Evolutionary conservation across 768 basidiomycete genomes (phyloP).

Genomic region (Asterophora parasitica): DNA sequence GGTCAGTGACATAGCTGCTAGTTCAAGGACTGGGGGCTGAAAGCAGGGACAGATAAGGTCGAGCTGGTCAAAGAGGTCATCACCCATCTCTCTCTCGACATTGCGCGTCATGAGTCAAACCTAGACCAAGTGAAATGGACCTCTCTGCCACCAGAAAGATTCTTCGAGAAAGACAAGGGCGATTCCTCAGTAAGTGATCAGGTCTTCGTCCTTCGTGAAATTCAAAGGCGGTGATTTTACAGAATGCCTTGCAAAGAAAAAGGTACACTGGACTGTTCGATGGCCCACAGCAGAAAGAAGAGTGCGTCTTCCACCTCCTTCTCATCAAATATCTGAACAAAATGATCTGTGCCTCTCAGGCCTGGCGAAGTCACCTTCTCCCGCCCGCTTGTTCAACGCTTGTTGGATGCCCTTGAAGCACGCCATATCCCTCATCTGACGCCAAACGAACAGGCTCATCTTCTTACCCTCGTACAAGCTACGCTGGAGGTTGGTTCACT

Average conservation of each 20-base stretch:
- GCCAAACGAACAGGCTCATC: constrained; percentile 75
- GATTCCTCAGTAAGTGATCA: constrained; percentile 15
- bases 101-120: constrained; percentile 23
- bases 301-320: constrained; percentile 32
- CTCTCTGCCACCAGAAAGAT: constrained; percentile 55
- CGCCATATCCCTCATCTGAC: constrained; percentile 67
- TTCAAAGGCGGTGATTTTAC: constrained; percentile 5
- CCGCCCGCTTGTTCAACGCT: constrained; percentile 48
- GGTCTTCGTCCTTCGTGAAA: neutral
- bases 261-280: constrained; percentile 54
- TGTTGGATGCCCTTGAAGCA: constrained; percentile 63
- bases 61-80: constrained; percentile 83
- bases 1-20: constrained; percentile 38
- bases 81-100: constrained; percentile 50
- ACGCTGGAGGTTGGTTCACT: constrained; percentile 68
- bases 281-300: constrained; percentile 33
- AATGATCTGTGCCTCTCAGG: constrained; percentile 23
- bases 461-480: constrained; percentile 81
- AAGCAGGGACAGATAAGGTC: constrained; percentile 57
- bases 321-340: neutral
- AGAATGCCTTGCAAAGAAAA: constrained; percentile 25
- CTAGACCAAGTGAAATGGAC: constrained; percentile 32
- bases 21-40: neutral
- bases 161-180: constrained; percentile 35
- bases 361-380: constrained; percentile 53